Evolutionary conservation across 306 rosid genomes (phyloP).

Genomic region (Vigna unguiculata): DNA sequence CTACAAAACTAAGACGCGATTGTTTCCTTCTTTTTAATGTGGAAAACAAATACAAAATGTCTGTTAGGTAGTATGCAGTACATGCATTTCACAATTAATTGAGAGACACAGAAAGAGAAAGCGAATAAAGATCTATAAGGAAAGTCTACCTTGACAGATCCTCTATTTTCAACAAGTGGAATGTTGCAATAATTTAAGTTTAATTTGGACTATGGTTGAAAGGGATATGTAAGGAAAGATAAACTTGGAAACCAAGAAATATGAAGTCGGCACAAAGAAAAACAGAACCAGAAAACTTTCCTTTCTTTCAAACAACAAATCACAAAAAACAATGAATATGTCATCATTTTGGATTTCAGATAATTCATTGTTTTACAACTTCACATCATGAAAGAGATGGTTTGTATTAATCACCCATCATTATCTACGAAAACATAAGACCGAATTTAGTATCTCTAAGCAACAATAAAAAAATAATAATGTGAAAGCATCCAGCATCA

Average conservation of each 20-base stretch:
- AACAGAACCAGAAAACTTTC: background rate
- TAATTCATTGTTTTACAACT: background rate
- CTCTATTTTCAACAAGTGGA: background rate
- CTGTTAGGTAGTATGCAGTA: too few relatives aligned
- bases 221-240: background rate
- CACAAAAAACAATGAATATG: background rate
- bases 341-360: background rate
- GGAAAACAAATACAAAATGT: too few relatives aligned
- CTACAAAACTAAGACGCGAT: background rate
- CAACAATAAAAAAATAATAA: background rate
- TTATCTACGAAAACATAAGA: background rate
- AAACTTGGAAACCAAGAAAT: constrained; percentile 38
- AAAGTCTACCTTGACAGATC: constrained; percentile 10
- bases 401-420: background rate
- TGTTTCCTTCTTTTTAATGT: too few relatives aligned
- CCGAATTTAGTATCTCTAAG: background rate
- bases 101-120: background rate
- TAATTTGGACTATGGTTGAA: background rate
- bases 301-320: background rate
- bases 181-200: constrained; percentile 6
- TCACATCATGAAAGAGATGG: constrained; percentile 7
- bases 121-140: background rate
- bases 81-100: too few relatives aligned
- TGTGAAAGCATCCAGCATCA: background rate
- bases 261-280: background rate